phyloP scores from a whole-genome alignment of 78 protist species.

The Dictyostelium purpureum region DNA sequence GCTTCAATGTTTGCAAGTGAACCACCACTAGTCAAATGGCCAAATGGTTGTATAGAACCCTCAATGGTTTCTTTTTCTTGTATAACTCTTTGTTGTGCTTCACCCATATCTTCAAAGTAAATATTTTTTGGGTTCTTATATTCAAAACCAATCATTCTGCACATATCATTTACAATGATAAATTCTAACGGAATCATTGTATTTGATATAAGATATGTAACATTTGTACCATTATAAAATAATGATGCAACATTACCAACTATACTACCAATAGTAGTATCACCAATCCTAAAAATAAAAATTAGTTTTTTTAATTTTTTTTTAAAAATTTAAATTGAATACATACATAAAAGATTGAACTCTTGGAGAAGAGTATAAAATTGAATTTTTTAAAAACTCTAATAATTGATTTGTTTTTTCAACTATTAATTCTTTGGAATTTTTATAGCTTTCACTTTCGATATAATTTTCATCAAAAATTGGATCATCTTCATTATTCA shows the following conservation, averaged over 20 bases:
- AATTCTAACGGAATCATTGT: background rate
- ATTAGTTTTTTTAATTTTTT: no score
- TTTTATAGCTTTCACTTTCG: background rate
- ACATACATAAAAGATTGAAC: background rate
- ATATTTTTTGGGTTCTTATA: background rate
- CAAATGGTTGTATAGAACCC: background rate
- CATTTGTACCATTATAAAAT: background rate
- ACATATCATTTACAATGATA: background rate
- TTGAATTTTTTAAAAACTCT: background rate
- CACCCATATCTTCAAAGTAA: background rate
- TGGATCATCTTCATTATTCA: background rate
- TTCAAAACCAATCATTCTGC: background rate
- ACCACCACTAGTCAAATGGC: slow-evolving; percentile 6
- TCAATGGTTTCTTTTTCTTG: background rate
- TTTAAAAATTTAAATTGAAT: no score
- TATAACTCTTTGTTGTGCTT: background rate
- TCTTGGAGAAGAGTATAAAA: background rate
- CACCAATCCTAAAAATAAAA: no score
- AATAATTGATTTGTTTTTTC: background rate
- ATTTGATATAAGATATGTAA: background rate
- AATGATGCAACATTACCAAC: no score
- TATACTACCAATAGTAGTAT: background rate
- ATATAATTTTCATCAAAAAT: background rate
- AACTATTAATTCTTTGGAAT: background rate
- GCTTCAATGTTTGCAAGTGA: slow-evolving; percentile 16